phyloP scores from a whole-genome alignment of 2,329 filamentous ascomycete species.

The Onygenales sp. region DNA sequence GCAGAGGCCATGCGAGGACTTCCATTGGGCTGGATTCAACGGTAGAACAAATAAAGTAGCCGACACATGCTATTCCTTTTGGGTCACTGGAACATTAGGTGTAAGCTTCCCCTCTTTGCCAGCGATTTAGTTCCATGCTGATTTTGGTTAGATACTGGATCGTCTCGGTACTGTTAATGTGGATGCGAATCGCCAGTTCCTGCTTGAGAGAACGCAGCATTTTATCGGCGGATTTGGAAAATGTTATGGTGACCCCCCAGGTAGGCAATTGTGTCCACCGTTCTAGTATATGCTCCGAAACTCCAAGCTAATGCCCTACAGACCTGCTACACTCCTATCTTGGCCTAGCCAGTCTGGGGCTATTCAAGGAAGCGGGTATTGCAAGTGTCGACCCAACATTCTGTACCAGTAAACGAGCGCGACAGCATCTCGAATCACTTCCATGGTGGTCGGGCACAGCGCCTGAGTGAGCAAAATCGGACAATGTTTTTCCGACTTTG shows the following conservation, averaged over 20 bases:
- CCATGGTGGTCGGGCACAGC: slow-evolving; percentile 25
- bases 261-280: slow-evolving; percentile 27
- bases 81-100: slow-evolving; percentile 61
- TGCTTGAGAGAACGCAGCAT: slow-evolving; percentile 81
- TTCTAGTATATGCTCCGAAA: slow-evolving; percentile 30
- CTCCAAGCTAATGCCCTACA: slow-evolving; percentile 37
- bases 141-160: slow-evolving; percentile 45
- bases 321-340: slow-evolving; percentile 85
- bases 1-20: slow-evolving; percentile 16
- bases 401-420: slow-evolving; percentile 55
- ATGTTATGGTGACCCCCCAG: slow-evolving; percentile 55
- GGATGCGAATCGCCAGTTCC: slow-evolving; percentile 59
- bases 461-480: background rate
- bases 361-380: slow-evolving; percentile 61
- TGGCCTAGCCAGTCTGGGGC: slow-evolving; percentile 68
- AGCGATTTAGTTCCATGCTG: background rate
- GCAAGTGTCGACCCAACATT: slow-evolving; percentile 64
- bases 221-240: slow-evolving; percentile 76
- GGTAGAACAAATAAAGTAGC: slow-evolving; percentile 83
- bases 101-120: slow-evolving; percentile 21
- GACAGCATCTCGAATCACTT: slow-evolving; percentile 30
- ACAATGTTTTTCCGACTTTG: background rate
- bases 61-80: slow-evolving; percentile 95
- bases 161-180: slow-evolving; percentile 49
- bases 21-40: slow-evolving; percentile 66